Evolutionary conservation across 75 land plant genomes (phyloP).

Genomic region (Adiantum capillusveneris): DNA sequence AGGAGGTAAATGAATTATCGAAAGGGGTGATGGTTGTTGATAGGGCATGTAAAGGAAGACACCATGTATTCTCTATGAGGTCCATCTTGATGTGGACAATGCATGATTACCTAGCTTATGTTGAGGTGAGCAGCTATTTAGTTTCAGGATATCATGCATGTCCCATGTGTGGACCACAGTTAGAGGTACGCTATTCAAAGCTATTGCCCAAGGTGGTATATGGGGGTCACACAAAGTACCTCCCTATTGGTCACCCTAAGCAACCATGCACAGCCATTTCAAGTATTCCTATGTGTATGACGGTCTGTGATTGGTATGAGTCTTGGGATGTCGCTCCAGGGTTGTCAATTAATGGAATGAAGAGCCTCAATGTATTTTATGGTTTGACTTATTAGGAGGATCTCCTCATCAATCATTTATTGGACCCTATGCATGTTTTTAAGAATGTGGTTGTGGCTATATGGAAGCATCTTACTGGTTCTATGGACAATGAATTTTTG

Average conservation of each 20-base stretch:
- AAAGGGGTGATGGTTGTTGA: conserved; percentile 2
- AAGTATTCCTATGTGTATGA: conserved; percentile 10
- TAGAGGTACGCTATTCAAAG: background rate
- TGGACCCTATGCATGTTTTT: conserved; percentile 9
- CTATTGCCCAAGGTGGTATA: conserved; percentile 15
- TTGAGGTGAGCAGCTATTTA: conserved; percentile 16
- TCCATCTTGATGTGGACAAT: conserved; percentile 36
- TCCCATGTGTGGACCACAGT: conserved; percentile 19
- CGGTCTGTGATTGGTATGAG: background rate
- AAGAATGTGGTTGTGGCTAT: background rate
- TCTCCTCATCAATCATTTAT: background rate
- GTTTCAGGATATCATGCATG: conserved; percentile 32
- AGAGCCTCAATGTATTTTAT: conserved; percentile 2
- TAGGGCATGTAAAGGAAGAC: conserved; percentile 12
- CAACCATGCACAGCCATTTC: background rate
- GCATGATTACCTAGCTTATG: conserved; percentile 40
- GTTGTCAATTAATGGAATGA: background rate
- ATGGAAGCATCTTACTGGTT: conserved; percentile 1
- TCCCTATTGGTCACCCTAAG: conserved; percentile 6
- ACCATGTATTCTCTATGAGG: conserved; percentile 8
- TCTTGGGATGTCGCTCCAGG: background rate
- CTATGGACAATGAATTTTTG: background rate
- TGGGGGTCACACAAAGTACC: conserved; percentile 27
- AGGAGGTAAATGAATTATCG: conserved; percentile 40
- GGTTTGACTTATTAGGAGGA: background rate